Percentiles rank a stretch among this genome's conserved stretches.
phyloP scores from a whole-genome alignment of 345 rosid genomes.

The Aquilaria yunnanensis region DNA sequence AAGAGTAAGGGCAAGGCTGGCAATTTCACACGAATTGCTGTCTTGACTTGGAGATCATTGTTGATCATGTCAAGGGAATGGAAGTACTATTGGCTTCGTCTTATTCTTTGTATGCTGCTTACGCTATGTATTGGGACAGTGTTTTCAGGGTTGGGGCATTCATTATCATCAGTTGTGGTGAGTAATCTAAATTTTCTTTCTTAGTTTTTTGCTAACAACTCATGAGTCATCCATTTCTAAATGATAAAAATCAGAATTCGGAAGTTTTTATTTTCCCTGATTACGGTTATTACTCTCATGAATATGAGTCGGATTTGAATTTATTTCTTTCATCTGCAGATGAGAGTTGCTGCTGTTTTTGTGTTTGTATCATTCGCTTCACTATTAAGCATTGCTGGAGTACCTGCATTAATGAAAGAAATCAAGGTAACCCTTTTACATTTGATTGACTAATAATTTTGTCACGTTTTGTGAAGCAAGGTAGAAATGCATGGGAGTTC shows the following conservation, averaged over 20 bases:
- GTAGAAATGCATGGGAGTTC: too few species aligned
- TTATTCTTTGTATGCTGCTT: slow-evolving; percentile 79
- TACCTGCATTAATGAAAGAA: slow-evolving; percentile 70
- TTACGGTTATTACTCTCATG: not conserved
- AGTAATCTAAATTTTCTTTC: slow-evolving; percentile 18
- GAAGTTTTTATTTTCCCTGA: too few species aligned
- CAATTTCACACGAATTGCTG: slow-evolving; percentile 71
- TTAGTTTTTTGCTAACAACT: too few species aligned
- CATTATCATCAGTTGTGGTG: slow-evolving; percentile 90
- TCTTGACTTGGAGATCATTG: slow-evolving; percentile 94
- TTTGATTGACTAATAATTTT: too few species aligned
- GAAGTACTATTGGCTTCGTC: slow-evolving; percentile 98
- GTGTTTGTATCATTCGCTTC: slow-evolving; percentile 82
- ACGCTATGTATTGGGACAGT: slow-evolving; percentile 73
- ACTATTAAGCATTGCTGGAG: slow-evolving; percentile 80
- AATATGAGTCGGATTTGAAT: slow-evolving; percentile 1
- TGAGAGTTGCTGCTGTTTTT: slow-evolving; percentile 84
- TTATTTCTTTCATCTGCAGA: slow-evolving; percentile 43
- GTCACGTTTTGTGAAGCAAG: too few species aligned
- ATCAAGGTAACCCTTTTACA: slow-evolving; percentile 47
- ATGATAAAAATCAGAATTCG: too few species aligned
- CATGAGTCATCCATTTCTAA: too few species aligned
- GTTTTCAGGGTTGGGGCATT: slow-evolving; percentile 90
- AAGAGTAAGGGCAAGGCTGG: slow-evolving; percentile 91
- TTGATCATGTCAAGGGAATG: slow-evolving; percentile 96